Evolutionary conservation across 2,329 filamentous ascomycete genomes (phyloP).

Genomic region (Penicillium verrucosum): DNA sequence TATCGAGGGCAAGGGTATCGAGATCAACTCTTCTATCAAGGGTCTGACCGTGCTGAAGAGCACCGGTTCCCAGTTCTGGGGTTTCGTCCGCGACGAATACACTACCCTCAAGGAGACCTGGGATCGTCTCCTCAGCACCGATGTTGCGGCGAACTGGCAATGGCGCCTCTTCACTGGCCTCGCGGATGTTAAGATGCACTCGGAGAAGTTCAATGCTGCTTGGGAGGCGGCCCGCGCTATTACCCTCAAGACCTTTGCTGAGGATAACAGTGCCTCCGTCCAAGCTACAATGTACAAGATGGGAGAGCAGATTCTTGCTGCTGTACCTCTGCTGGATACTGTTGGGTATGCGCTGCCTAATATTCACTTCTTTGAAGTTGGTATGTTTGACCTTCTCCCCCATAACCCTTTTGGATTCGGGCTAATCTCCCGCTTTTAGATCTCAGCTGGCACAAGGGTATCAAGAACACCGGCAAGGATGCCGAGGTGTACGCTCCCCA

Average conservation of each 20-base stretch:
- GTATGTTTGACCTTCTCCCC: slow-evolving; percentile 26
- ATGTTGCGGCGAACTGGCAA: slow-evolving; percentile 81
- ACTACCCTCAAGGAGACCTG: slow-evolving; percentile 86
- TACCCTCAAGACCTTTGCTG: slow-evolving; percentile 87
- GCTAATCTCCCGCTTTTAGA: slow-evolving; percentile 52
- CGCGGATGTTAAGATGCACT: slow-evolving; percentile 62
- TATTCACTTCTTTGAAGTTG: slow-evolving; percentile 98
- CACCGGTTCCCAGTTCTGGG: slow-evolving; percentile 93
- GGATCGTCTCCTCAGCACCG: slow-evolving; percentile 93
- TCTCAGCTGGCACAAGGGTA: slow-evolving; percentile 90
- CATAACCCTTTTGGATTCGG: slow-evolving; percentile 5
- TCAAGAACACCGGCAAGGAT: slow-evolving; percentile 93
- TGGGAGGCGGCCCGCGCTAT: slow-evolving; percentile 75
- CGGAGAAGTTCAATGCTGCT: slow-evolving; percentile 70
- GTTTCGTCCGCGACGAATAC: slow-evolving; percentile 89
- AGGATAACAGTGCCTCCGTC: slow-evolving; percentile 86
- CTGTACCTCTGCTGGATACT: slow-evolving; percentile 65
- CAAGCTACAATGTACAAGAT: slow-evolving; percentile 99
- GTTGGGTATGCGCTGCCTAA: slow-evolving; percentile 88
- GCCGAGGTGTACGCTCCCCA: slow-evolving; percentile 95
- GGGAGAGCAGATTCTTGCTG: slow-evolving; percentile 78
- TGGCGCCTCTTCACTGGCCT: slow-evolving; percentile 72
- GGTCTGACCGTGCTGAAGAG: slow-evolving; percentile 90
- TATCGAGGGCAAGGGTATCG: slow-evolving; percentile 65
- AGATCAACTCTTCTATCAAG: slow-evolving; percentile 72